Evolutionary conservation across 75 land plant species (phyloP).

Genomic region (Chamaecyparis obtusa): DNA sequence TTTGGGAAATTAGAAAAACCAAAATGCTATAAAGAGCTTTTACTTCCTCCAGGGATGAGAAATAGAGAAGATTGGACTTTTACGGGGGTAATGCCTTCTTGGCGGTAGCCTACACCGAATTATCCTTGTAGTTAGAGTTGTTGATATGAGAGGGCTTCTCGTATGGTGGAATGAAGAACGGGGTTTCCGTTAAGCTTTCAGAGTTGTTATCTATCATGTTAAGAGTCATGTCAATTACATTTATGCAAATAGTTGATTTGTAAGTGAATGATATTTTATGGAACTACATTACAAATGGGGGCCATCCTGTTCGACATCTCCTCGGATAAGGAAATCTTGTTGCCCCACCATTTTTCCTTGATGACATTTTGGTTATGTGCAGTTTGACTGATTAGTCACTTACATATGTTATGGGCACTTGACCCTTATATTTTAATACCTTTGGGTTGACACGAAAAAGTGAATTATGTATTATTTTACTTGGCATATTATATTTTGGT

Average conservation of each 20-base stretch:
- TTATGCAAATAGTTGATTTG: too few species aligned
- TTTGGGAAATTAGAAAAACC: not conserved
- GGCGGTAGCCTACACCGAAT: conserved; percentile 17
- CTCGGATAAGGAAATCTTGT: conserved; percentile 72
- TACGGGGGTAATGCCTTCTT: conserved; percentile 24
- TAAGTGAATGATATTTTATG: too few species aligned
- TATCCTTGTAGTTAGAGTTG: conserved; percentile 28
- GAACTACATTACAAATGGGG: not conserved
- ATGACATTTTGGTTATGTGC: too few species aligned
- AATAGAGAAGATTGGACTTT: conserved; percentile 11
- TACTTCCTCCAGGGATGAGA: conserved; percentile 30
- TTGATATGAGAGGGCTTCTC: conserved; percentile 43
- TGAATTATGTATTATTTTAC: too few species aligned
- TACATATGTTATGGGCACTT: too few species aligned
- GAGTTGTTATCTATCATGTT: not conserved
- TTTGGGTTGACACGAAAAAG: too few species aligned
- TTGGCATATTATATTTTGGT: too few species aligned
- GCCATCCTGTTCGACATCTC: conserved; percentile 80
- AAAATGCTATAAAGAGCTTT: conserved; percentile 9
- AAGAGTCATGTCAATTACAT: too few species aligned
- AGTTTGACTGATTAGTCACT: too few species aligned
- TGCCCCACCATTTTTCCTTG: too few species aligned
- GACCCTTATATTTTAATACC: too few species aligned
- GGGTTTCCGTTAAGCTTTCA: not conserved
- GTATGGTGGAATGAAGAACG: conserved; percentile 33